Evolutionary conservation across 441 rosid genomes (phyloP).

Genomic region (Syzygium syzygioides): DNA sequence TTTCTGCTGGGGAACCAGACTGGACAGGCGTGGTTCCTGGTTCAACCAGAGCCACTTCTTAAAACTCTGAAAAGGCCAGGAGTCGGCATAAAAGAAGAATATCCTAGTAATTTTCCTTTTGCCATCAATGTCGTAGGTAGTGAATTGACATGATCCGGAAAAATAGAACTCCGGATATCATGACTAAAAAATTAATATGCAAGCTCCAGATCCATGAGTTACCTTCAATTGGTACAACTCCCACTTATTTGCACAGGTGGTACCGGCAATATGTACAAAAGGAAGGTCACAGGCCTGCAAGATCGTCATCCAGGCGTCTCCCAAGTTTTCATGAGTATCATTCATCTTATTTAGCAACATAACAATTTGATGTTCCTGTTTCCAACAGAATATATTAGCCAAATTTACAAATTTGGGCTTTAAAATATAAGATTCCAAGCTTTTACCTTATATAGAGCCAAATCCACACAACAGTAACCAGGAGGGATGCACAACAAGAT

Average conservation of each 20-base stretch:
- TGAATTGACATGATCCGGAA: not conserved
- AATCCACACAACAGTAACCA: constrained; percentile 62
- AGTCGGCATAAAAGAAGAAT: not conserved
- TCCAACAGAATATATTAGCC: constrained; percentile 1
- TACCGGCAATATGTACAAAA: constrained; percentile 48
- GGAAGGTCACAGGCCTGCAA: constrained; percentile 62
- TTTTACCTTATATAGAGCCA: constrained; percentile 73
- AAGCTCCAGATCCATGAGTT: not conserved
- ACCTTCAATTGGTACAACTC: constrained; percentile 44
- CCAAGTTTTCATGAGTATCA: constrained; percentile 38
- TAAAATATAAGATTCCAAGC: constrained; percentile 4
- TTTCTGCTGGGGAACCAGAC: not conserved
- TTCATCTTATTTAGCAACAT: constrained; percentile 49
- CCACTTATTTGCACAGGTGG: constrained; percentile 33
- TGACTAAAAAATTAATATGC: not conserved
- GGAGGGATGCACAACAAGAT: constrained; percentile 53
- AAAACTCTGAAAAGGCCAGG: not conserved
- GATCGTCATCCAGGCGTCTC: constrained; percentile 74
- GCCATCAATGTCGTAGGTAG: not conserved
- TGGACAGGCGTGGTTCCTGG: not conserved
- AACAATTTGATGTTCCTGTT: constrained; percentile 71
- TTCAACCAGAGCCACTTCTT: not conserved
- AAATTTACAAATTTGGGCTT: not conserved
- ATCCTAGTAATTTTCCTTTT: not conserved
- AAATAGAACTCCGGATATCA: not conserved